Conservation (phyloP, 2,329 filamentous ascomycete genomes). For the Tolypocladium ophioglossoides region DNA sequence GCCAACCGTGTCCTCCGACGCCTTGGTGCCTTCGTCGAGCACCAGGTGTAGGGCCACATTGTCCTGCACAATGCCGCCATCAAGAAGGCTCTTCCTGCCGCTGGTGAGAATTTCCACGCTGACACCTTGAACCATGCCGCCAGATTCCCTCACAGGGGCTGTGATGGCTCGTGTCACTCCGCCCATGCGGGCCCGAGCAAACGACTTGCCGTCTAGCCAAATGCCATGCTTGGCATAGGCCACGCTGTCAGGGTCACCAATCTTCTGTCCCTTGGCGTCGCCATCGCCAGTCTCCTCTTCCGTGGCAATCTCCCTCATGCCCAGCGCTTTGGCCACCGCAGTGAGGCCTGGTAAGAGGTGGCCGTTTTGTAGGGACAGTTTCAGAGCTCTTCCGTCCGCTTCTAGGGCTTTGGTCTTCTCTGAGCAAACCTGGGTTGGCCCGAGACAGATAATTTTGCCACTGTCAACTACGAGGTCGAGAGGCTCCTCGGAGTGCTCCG, state of each 20-base stretch:
- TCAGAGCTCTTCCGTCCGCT: not conserved
- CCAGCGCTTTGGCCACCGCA: not conserved
- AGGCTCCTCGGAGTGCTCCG: not conserved
- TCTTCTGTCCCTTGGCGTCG: not conserved
- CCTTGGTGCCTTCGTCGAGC: slow-evolving; percentile 24
- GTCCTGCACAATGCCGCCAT: not conserved
- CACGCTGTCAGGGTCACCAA: slow-evolving; percentile 17
- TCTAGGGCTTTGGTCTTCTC: not conserved
- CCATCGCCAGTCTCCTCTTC: not conserved
- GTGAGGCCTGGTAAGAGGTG: not conserved
- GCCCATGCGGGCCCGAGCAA: slow-evolving; percentile 29
- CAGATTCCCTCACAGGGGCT: slow-evolving; percentile 17
- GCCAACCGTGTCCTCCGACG: slow-evolving; percentile 12
- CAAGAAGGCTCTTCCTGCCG: not conserved
- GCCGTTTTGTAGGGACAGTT: not conserved
- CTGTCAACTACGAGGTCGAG: not conserved
- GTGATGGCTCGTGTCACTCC: slow-evolving; percentile 33
- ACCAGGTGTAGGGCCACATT: not conserved
- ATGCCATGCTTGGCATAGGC: slow-evolving; percentile 29
- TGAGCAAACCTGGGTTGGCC: not conserved
- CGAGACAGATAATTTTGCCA: not conserved
- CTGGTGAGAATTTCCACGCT: not conserved
- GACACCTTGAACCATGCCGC: slow-evolving; percentile 26
- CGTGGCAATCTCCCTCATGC: not conserved
- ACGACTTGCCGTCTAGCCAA: slow-evolving; percentile 27